Evolutionary conservation across 805 yeast species (phyloP), one percentile per base, ranked within the genome.

Genomic region (Starmerella ratchasimensis): DNA sequence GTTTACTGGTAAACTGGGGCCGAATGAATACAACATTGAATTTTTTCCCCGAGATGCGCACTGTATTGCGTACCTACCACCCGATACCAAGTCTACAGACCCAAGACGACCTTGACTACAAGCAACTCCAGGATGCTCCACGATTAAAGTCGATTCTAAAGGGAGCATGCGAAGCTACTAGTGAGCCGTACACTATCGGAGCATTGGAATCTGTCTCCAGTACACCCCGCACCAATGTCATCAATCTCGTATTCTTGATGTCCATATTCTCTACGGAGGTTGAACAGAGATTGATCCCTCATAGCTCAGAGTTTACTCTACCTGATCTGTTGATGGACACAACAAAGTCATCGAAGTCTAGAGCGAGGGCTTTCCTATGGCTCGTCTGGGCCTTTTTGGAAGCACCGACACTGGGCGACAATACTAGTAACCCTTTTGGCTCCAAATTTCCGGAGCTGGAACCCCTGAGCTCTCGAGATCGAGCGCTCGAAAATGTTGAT

Each of bases 21-120:
- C 67, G 96, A 44, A 74, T 88, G 74, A 88, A 88, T 62, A 88
- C 98, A 2, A 88, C 97, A 2, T 76, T 88, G 36, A 88, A 88
- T 59, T 62, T 88, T 54, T 94, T 83, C 39, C 82, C 93, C 17
- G 96, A 84, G 53, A 88, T 88, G 97, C 77, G 83, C 49, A 82
- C 94, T 0, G 88, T 84, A 47, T 66, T 88, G 45, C 68, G 98
- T 52, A 86, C 96, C 0, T 88, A 80, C 55, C 96, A 88, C 59
- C 80, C 94, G 10, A 82, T 88, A 24, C 98, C 98, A 1, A 74
- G 84, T 9, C 63, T 88, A 30, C 96, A 88, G 55, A 74, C 78
- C 3, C 72, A 71, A 41, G 70, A 65, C 37, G 59, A 60, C 32
- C 56, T 66, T 11, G 69, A 70, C 31, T 76, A 75, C 32, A 82